A percentile compares a stretch with the other conserved stretches of the same genome.
Conservation (phyloP, 2,329 filamentous ascomycete genomes). For the Nigrospora oryzae region DNA sequence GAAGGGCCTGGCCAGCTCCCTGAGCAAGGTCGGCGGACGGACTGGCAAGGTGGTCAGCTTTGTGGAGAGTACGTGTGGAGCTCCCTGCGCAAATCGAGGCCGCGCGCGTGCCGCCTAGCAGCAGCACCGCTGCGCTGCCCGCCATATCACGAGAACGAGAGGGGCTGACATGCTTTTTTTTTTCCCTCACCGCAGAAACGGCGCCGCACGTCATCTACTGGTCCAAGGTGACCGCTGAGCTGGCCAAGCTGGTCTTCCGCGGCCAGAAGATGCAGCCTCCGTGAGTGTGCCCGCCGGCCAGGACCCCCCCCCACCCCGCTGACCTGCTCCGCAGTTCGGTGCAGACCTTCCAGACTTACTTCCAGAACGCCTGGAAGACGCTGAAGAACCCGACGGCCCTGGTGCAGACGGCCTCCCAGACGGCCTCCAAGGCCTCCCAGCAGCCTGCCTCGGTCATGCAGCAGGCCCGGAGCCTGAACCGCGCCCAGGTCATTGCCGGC, state of each 20-base stretch:
- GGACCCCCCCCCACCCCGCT: neutral
- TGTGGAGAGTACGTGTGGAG: constrained; percentile 69
- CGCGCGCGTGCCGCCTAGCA: no score
- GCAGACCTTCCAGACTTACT: constrained; percentile 79
- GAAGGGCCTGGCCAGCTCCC: constrained; percentile 53
- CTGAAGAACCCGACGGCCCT: constrained; percentile 60
- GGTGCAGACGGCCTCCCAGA: constrained; percentile 35
- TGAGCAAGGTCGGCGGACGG: constrained; percentile 73
- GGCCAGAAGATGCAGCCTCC: constrained; percentile 89
- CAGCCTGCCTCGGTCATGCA: constrained; percentile 23
- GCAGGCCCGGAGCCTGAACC: constrained; percentile 59
- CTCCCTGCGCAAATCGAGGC: neutral
- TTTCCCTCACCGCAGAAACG: constrained; percentile 52
- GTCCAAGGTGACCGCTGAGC: constrained; percentile 77
- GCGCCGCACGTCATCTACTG: constrained; percentile 88
- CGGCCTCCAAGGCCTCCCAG: constrained; percentile 40
- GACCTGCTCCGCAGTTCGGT: constrained; percentile 46
- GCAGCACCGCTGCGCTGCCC: no score
- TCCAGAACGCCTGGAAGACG: constrained; percentile 64
- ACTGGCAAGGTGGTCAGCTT: constrained; percentile 72
- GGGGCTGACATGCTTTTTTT: neutral
- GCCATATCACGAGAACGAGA: neutral
- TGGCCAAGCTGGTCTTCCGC: constrained; percentile 78
- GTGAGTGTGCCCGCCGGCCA: constrained; percentile 50
- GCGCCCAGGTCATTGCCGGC: constrained; percentile 60